phyloP scores from a whole-genome alignment of 2,329 filamentous ascomycete genomes.

The Phaeosphaeriaceae sp. region DNA sequence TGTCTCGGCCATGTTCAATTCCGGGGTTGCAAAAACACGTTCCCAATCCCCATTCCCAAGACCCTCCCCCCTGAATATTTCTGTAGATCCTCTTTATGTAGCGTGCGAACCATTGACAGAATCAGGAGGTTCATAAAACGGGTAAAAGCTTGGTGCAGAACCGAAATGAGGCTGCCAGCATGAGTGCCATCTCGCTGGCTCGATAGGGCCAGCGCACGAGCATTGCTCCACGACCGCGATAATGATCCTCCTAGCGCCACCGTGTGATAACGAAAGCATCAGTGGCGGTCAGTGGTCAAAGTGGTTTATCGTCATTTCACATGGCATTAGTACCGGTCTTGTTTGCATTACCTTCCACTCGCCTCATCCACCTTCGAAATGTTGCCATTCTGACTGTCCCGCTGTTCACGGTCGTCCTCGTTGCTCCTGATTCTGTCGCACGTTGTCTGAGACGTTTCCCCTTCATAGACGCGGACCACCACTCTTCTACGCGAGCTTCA shows the following conservation, averaged over 20 bases:
- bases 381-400: no score
- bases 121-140: conserved; percentile 1
- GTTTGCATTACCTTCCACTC: no score
- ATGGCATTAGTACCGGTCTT: no score
- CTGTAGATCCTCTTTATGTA: conserved; percentile 17
- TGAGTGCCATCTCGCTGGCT: no score
- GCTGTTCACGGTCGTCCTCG: no score
- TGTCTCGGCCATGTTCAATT: conserved; percentile 9
- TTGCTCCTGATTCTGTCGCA: no score
- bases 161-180: conserved; percentile 12
- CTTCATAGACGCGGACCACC: no score
- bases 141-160: conserved; percentile 5
- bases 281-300: background rate
- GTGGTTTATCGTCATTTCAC: background rate
- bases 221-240: background rate
- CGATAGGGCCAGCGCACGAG: background rate
- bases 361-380: no score
- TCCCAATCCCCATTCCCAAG: conserved; percentile 7
- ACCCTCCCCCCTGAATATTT: conserved; percentile 7
- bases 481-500: no score
- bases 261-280: background rate
- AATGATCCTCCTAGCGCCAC: background rate
- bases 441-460: no score
- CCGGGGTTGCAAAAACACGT: conserved; percentile 8
- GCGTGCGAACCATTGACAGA: conserved; percentile 1